Conservation (phyloP, 331 rosid genomes). For the Quercus lobata region DNA sequence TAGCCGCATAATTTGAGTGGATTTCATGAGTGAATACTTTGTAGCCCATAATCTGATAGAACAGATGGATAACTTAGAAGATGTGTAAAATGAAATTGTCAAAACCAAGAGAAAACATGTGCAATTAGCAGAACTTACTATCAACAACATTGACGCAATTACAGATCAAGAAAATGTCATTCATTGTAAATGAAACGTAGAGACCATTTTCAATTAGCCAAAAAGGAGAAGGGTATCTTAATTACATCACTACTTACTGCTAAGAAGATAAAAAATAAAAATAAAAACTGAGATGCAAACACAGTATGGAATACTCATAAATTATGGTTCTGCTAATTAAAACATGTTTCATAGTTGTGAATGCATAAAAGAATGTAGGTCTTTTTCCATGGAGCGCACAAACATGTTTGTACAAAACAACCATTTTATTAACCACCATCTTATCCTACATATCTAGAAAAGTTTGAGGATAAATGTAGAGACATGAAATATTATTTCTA, state of each 20-base stretch:
- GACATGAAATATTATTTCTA: neutral
- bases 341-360: neutral
- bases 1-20: constrained; percentile 89
- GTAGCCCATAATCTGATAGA: constrained; percentile 93
- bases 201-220: neutral
- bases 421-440: neutral
- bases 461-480: neutral
- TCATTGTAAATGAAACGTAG: neutral
- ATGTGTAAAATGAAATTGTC: constrained; percentile 9
- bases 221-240: neutral
- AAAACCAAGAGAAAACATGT: constrained; percentile 12
- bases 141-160: constrained; percentile 1
- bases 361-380: neutral
- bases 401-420: neutral
- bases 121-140: constrained; percentile 2
- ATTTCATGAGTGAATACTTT: constrained; percentile 91
- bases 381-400: neutral
- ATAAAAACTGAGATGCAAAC: neutral
- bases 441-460: neutral
- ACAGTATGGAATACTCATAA: neutral
- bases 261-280: neutral
- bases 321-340: neutral
- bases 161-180: neutral
- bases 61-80: constrained; percentile 21
- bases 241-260: neutral